These are phyloP conservation scores for Leccinum longicurvipes DNA, from an alignment of 768 basidiomycete species.

Conservation along the genomic window DNA sequence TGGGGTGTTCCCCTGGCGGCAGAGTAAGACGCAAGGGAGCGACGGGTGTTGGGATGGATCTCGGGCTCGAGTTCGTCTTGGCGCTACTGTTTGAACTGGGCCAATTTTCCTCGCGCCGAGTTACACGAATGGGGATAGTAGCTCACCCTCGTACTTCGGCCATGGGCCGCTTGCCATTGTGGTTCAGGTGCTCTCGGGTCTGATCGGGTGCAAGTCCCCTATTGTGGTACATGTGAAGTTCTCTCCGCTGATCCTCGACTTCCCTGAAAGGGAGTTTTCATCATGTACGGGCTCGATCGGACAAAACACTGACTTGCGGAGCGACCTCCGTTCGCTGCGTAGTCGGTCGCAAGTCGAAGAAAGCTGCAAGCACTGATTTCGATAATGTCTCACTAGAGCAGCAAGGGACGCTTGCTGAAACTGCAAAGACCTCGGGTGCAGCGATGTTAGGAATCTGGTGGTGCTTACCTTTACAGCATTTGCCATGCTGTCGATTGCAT, in stretches of 20 bases:
- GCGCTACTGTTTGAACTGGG: conserved; percentile 19
- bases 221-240: conserved; percentile 48
- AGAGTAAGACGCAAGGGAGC: conserved; percentile 68
- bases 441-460: too few relatives aligned
- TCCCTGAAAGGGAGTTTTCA: conserved; percentile 35
- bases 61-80: conserved; percentile 57
- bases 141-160: conserved; percentile 42
- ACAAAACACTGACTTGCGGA: conserved; percentile 48
- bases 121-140: neutral
- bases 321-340: conserved; percentile 38
- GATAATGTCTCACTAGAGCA: conserved; percentile 62
- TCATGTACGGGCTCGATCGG: conserved; percentile 1
- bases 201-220: conserved; percentile 28
- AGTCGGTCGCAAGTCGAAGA: conserved; percentile 31
- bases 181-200: conserved; percentile 38
- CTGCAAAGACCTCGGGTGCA: conserved; percentile 35
- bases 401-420: conserved; percentile 79
- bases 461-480: conserved; percentile 59
- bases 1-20: conserved; percentile 51
- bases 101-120: neutral
- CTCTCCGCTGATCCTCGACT: conserved; percentile 44
- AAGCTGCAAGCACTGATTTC: conserved; percentile 50
- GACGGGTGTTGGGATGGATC: conserved; percentile 50
- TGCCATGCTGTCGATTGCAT: conserved; percentile 59
- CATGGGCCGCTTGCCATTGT: conserved; percentile 67